Base-by-base conservation (phyloP, 441 rosid species). In the Brassica hybrid region DNA sequence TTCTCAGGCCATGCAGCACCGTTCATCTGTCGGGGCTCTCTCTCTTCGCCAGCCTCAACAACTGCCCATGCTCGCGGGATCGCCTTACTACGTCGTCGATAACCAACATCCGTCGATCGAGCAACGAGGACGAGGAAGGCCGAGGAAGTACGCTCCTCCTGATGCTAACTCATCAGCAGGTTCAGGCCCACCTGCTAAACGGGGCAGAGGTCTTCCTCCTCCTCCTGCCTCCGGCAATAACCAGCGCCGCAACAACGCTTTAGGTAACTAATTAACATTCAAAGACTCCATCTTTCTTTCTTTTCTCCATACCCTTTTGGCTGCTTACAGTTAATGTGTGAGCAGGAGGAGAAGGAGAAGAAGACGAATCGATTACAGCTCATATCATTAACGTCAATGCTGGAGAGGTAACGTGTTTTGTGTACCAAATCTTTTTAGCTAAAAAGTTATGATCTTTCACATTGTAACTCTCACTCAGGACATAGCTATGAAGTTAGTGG, bases 291-390 rank as follows among this genome's bases (percentile, higher is more conserved):
- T 72, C 68, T n/a, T n/a, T 48, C 54, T 48, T 48, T 48, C 54
- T 48, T 48, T 48, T 48, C 54, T 48, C 38, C 16, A 48, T 48
- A 48, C 54, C 54, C 54, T 48, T 48, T 13, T 36, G 43, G 1
- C 43, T 64, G 25, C 18, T 48, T 12, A 68, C 68, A 87, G 93
- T 43, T 11, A 10, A 11, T 45, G 52, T 45, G 54, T 13, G 54
- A 13, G 54, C 17, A 48, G 54, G 16, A 48, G 54, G 5, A 13
- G 54, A 93, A 81, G 97, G 97, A 66, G 77, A 84, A 79, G 30
- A 27, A 27, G 91, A 91, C 76, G 98, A 97, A 1, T 78, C 90
- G 68, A 90, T 95, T 81, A 95, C 99, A 23, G 97, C 99, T 18
- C 99, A 95, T 82, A 96, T 95, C 65, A 93, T 95, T 71, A 81